A percentile compares a stretch with the other conserved stretches of the same genome.
These are phyloP conservation scores for Syzygium jambos DNA, from an alignment of 345 rosid genomes.

Conservation along the genomic window DNA sequence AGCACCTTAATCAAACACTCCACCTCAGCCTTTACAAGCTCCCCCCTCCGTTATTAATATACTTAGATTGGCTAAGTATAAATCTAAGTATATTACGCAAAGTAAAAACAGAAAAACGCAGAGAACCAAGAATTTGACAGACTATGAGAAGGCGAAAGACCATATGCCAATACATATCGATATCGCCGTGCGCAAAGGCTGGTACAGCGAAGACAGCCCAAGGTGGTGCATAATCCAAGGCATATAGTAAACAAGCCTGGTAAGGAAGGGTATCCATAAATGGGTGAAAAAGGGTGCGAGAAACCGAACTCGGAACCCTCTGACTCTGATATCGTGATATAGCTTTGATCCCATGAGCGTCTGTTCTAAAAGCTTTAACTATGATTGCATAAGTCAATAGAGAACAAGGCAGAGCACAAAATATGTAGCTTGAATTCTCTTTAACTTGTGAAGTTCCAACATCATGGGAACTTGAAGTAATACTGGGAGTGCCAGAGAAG, in stretches of 20 bases:
- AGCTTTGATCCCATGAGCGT: background rate
- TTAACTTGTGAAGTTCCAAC: background rate
- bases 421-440: background rate
- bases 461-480: background rate
- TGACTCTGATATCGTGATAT: background rate
- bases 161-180: background rate
- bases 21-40: background rate
- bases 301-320: background rate
- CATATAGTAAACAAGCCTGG: rapidly evolving
- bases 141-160: background rate
- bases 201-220: no score
- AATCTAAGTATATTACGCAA: background rate
- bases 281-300: background rate
- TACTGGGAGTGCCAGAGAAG: background rate
- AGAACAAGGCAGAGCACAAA: background rate
- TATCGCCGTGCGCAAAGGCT: background rate
- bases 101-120: background rate
- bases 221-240: background rate
- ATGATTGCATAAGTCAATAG: background rate
- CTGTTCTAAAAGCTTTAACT: background rate
- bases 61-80: background rate
- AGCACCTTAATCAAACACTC: background rate
- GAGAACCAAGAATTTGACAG: background rate
- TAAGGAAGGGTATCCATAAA: background rate
- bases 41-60: background rate